Conservation (phyloP, 176 grass and related monocot genomes). For the Aegilops tauschii region DNA sequence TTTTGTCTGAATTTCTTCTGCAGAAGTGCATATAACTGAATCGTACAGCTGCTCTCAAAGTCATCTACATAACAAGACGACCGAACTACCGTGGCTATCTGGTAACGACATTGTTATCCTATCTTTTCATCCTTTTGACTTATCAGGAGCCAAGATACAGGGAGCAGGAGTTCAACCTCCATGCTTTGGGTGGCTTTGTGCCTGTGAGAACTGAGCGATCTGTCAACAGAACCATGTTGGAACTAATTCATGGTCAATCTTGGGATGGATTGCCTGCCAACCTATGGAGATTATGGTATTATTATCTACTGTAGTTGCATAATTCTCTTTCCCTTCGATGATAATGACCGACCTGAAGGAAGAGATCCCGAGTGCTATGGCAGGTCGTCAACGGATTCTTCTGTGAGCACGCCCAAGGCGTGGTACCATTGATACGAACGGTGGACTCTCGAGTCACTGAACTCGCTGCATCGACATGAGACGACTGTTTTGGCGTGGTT, state of each 20-base stretch:
- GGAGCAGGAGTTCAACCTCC: not conserved
- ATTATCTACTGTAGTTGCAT: not conserved
- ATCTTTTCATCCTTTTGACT: not conserved
- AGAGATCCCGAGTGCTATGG: not conserved
- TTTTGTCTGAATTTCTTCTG: not conserved
- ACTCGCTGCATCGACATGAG: not conserved
- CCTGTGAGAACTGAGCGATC: not conserved
- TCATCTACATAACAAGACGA: slow-evolving; percentile 1
- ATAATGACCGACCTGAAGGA: not conserved
- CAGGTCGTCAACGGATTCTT: not conserved
- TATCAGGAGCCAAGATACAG: not conserved
- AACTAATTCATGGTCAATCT: not conserved
- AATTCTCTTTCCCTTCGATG: not conserved
- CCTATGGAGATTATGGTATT: not conserved
- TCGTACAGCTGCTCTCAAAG: not conserved
- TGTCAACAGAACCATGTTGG: not conserved
- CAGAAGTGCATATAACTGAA: not conserved
- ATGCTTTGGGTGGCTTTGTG: not conserved
- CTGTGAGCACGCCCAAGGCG: not conserved
- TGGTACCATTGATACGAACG: not conserved
- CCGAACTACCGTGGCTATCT: not conserved
- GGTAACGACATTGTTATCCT: not conserved
- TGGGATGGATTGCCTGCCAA: not conserved
- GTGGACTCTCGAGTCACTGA: not conserved
- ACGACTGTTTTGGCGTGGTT: not conserved